Base-by-base conservation (phyloP, 305 asterid genomes). In the Petunia hybrid region DNA sequence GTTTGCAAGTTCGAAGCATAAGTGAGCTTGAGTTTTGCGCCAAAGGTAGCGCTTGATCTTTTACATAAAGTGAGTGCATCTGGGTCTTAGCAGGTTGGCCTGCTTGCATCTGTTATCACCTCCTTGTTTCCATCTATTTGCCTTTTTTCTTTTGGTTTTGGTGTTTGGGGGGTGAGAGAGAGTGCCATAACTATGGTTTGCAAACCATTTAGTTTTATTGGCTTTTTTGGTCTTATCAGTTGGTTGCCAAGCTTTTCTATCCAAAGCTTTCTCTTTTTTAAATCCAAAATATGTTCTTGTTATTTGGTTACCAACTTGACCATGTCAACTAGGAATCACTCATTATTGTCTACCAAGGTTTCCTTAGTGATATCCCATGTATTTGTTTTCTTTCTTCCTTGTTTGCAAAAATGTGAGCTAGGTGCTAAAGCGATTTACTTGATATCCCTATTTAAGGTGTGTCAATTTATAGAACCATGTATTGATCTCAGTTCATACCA, bases 311-410 rank as follows among this genome's bases (percentile, higher is more conserved):
- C 35, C 78, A 71, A 70, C 78, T 48, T 41, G 43, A 4, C 31
- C 62, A 35, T 48, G 35, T 35, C 16, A 71, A 35, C 45, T 48
- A 71, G 78, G 78, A 71, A 3, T 48, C 48, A 61, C 61, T 73
- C 45, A 22, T 13, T 5, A 51, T 48, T 71, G 45, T 64, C 6
- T 51, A 31, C 31, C 13, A 48, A 46, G 36, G 36, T 73, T 13
- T 14, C 46, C 63, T 70, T 48, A 70, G 31, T 69, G 31, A 45
- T 70, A 38, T 46, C 43, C 46, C 42, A 9, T 31, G 1, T 45
- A 6, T 8, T 43, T 16, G 6, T 45, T 9, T 22, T 22, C 31
- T 22, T 9, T 0, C 5, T 42, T 39, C 51, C 53, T 70, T 46
- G 41, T 22, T 70, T 31, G 31, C 12, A 4, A 31, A 48, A 35